Base-by-base conservation (phyloP, 129 eudicot genomes). In the Smallanthus sonchifolius region DNA sequence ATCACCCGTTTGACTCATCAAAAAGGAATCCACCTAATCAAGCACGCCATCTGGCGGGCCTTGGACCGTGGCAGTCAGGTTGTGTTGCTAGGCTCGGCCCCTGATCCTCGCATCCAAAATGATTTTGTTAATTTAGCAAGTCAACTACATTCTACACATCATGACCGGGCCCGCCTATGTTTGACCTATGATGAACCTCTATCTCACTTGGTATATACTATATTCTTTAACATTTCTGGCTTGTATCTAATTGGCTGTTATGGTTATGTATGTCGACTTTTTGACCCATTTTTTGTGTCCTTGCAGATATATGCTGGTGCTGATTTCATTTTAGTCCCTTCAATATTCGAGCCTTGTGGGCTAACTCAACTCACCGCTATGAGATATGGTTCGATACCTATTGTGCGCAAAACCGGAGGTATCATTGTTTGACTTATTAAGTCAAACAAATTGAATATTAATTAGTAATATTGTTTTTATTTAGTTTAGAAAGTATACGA, bases 371-470 rank as follows among this genome's bases (percentile, higher is more conserved):
- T 94, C 83, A 92, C 86, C 3, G 99, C 99, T 47, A 94, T 94
- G 99, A 85, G 99, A 94, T 94, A 94, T 39, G 99, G 99, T 52
- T 90, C 99, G 11, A 81, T 94, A 74, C 96, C 99, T 17, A 84
- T 91, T 40, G 99, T 94, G 19, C 97, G 97, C 73, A 94, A 91
- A 85, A 94, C 99, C 30, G 99, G 99, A 94, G 98, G 98, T 94
- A 67, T 64, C 64, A 30, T 67, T 59, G 16, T 56, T 44, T 61
- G 45, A 72, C 10, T 28, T 60, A 42, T 15, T 59, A 13, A 8
- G 47, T 61, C 47, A 61, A 59, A 59, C 59, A 40, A 7, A 3
- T 56, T 40, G 24, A 28, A 60, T 10, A 74, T 5, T 37, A 4
- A 43, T 34, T 59, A 20, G n/a, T 24, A 24, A 24, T n/a, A 24